Conservation (phyloP, 2,329 filamentous ascomycete genomes). For the Dothidotthia symphoricarpi region DNA sequence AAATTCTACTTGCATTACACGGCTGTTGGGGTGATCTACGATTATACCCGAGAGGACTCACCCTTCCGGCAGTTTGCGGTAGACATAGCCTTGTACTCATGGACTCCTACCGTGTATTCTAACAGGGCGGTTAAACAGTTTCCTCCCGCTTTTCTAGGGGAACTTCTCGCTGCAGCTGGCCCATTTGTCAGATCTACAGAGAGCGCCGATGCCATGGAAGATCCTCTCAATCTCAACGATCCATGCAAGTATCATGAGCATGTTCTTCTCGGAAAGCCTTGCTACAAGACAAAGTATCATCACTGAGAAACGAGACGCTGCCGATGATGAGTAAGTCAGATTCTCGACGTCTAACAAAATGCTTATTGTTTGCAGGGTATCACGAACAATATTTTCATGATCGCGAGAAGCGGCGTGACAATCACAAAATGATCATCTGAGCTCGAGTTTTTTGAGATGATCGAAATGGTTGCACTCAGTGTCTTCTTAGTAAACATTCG, state of each 20-base stretch:
- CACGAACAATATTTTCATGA: no score
- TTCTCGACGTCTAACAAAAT: no score
- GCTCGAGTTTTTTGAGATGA: no score
- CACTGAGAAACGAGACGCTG: no score
- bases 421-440: no score
- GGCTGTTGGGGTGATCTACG: slow-evolving; percentile 1
- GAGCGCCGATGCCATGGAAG: slow-evolving; percentile 2
- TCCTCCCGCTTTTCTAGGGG: slow-evolving; percentile 1
- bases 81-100: slow-evolving; percentile 3
- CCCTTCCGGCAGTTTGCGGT: slow-evolving; percentile 2
- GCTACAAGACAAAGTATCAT: slow-evolving; percentile 4
- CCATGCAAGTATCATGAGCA: slow-evolving; percentile 5
- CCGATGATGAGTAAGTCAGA: no score
- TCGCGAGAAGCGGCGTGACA: no score
- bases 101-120: slow-evolving; percentile 1
- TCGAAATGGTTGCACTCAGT: no score
- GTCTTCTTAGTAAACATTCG: no score
- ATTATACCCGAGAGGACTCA: slow-evolving; percentile 2
- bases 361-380: no score
- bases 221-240: slow-evolving; percentile 2
- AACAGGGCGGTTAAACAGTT: slow-evolving; percentile 1
- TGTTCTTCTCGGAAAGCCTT: background rate
- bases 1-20: slow-evolving; percentile 5
- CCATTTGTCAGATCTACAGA: slow-evolving; percentile 5
- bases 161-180: slow-evolving; percentile 4